Evolutionary conservation across 1,284 basidiomycete species (phyloP), one percentile per base, ranked within the genome.

Genomic region (Earliella scabrosa): DNA sequence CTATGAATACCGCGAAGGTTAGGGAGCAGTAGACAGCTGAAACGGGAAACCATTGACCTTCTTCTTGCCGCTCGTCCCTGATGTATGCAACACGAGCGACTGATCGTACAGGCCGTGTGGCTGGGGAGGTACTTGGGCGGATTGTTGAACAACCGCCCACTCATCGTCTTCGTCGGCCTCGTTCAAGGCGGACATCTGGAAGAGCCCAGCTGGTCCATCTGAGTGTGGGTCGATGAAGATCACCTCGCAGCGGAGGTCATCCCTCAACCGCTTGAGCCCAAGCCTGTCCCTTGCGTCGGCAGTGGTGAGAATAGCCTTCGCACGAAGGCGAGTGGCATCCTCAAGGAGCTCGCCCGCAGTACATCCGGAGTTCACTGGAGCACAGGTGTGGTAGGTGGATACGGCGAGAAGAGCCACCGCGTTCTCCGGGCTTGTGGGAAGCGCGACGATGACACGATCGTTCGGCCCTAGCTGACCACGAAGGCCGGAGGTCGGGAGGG

Each of bases 1-100:
- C 71, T 63, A 45, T 26, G 18, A 38, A 52, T 50, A 48, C n/a
- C 44, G 29, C 21, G 6, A 39, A 20, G 6, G 20, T 45, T 36
- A 20, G 27, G 16, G 23, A 27, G n/a, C 20, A 11, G 16, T 31
- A 14, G 13, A 13, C 29, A 27, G 23, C 48, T 36, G 7, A 23
- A 39, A 29, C 7, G 38, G 34, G 36, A 21, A 49, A 23, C 20
- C 18, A n/a, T 54, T 14, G 9, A 60, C 61, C 58, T 80, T 79
- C 64, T 82, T 81, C 64, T 75, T 77, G 3, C 86, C 86, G 26
- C 85, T 88, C n/a, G 86, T 88, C 1, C 86, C 86, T 32, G 79
- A 82, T 10, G 82, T 86, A 60, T 83, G 83, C 21, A 88, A 71
- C 13, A 88, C 80, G 8, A 88, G 73, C 3, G 83, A 82, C 23